These are phyloP conservation scores for Pythium guiyangense DNA, from an alignment of 352 stramenopile species.

Conservation along the genomic window DNA sequence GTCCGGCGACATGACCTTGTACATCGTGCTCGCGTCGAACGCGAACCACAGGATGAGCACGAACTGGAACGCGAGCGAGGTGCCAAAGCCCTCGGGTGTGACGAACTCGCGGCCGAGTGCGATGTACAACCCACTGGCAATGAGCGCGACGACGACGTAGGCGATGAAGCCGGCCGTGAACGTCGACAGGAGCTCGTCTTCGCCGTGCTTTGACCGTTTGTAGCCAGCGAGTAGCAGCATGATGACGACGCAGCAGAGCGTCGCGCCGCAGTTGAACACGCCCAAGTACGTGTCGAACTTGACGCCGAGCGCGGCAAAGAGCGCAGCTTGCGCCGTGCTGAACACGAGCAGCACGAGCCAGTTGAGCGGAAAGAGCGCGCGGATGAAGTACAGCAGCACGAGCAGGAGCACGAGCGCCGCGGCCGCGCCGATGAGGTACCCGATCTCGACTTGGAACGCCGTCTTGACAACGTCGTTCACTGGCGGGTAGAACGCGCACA, in stretches of 20 bases:
- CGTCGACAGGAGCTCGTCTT: background rate
- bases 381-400: too few relatives aligned
- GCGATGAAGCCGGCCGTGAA: too few relatives aligned
- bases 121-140: constrained; percentile 7
- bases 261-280: constrained; percentile 31
- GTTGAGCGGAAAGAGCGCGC: too few relatives aligned
- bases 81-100: constrained; percentile 27
- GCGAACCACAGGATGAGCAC: constrained; percentile 52
- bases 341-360: constrained; percentile 43
- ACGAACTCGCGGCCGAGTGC: constrained; percentile 25
- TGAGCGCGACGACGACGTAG: too few relatives aligned
- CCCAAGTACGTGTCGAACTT: constrained; percentile 32
- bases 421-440: too few relatives aligned
- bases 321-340: constrained; percentile 26
- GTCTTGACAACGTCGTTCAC: too few relatives aligned
- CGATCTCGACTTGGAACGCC: too few relatives aligned
- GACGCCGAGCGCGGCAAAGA: constrained; percentile 33
- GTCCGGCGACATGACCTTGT: constrained; percentile 49
- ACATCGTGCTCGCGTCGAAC: constrained; percentile 48
- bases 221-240: constrained; percentile 26
- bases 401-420: too few relatives aligned
- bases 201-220: too few relatives aligned
- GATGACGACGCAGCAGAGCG: constrained; percentile 40
- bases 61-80: constrained; percentile 36
- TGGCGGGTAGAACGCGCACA: too few relatives aligned